Conservation (phyloP, 306 rosid genomes). For the Ormosia emarginata region DNA sequence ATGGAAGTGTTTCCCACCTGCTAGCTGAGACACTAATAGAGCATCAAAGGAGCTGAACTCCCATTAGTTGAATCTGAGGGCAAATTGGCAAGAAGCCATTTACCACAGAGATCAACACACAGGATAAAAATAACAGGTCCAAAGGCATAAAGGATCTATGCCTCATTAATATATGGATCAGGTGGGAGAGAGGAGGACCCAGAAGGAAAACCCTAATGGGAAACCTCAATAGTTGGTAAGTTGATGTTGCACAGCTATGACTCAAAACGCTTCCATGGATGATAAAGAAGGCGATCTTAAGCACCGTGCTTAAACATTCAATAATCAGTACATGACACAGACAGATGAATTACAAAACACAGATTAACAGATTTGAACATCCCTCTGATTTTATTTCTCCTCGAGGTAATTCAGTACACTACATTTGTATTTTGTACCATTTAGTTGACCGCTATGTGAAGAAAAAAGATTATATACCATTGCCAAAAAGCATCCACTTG, state of each 20-base stretch:
- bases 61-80: conserved; percentile 10
- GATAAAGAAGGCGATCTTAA: conserved; percentile 73
- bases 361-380: not conserved
- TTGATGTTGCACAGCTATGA: conserved; percentile 62
- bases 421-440: not conserved
- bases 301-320: conserved; percentile 46
- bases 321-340: not conserved
- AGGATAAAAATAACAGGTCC: not conserved
- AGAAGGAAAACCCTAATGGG: conserved; percentile 65
- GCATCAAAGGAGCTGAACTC: conserved; percentile 12
- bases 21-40: conserved; percentile 28
- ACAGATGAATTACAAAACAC: not conserved
- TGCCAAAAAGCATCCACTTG: not conserved
- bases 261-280: conserved; percentile 70
- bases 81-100: not conserved
- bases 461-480: not conserved
- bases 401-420: conserved; percentile 35
- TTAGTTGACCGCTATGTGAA: not conserved
- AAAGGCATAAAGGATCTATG: not conserved
- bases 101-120: not conserved
- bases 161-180: not conserved
- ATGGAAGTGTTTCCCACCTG: conserved; percentile 43
- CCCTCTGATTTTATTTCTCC: conserved; percentile 32
- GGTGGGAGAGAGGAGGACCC: conserved; percentile 36
- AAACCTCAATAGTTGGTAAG: conserved; percentile 1